Conservation (phyloP, 768 basidiomycete genomes). For the Russula dissimulans region DNA sequence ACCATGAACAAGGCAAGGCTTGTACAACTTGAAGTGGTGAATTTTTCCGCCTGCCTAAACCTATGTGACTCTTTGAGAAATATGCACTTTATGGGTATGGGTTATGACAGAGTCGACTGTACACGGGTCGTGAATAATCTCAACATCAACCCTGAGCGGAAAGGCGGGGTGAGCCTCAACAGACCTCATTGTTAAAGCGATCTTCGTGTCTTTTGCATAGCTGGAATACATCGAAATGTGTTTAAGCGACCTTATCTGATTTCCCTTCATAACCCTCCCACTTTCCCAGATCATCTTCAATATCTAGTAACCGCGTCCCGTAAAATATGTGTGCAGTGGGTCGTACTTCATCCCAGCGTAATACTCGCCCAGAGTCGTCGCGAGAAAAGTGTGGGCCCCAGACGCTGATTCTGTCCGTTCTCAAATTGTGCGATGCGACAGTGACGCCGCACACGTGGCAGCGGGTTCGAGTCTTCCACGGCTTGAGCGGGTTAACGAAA, state of each 20-base stretch:
- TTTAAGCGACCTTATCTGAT: slow-evolving; percentile 25
- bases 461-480: slow-evolving; percentile 52
- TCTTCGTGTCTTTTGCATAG: too few relatives aligned
- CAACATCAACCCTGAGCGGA: too few relatives aligned
- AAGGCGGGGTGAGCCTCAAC: too few relatives aligned
- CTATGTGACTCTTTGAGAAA: too few relatives aligned
- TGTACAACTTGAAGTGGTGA: too few relatives aligned
- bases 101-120: too few relatives aligned
- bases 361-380: slow-evolving; percentile 40
- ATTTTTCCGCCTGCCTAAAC: too few relatives aligned
- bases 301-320: slow-evolving; percentile 48
- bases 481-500: slow-evolving; percentile 41
- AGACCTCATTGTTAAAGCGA: too few relatives aligned
- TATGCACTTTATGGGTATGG: too few relatives aligned
- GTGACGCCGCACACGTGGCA: slow-evolving; percentile 53
- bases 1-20: too few relatives aligned
- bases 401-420: slow-evolving; percentile 41
- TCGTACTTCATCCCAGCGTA: slow-evolving; percentile 44
- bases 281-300: slow-evolving; percentile 48
- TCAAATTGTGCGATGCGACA: slow-evolving; percentile 45
- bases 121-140: too few relatives aligned
- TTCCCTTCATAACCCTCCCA: slow-evolving; percentile 55
- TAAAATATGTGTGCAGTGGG: slow-evolving; percentile 65
- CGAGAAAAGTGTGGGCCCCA: slow-evolving; percentile 52
- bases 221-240: too few relatives aligned